Percentiles rank a stretch among this genome's conserved stretches.
Conservation (phyloP, 257 asterid species). For the Linderniella brevidens region DNA sequence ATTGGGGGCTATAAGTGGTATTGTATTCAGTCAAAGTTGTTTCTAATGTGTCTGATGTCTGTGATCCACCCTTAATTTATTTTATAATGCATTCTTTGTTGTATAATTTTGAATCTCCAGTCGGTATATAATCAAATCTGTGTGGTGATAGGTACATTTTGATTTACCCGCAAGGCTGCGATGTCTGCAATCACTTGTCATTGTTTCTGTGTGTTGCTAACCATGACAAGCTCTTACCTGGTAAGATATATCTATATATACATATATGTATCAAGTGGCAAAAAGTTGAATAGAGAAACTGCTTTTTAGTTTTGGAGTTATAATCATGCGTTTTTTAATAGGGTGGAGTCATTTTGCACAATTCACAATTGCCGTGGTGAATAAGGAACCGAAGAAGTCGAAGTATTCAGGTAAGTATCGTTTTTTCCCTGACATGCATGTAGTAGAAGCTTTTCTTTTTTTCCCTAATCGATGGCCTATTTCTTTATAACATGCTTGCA, state of each 20-base stretch:
- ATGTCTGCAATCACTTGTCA: constrained; percentile 86
- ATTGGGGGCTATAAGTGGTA: constrained; percentile 56
- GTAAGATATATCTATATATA: constrained; percentile 26
- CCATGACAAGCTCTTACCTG: constrained; percentile 96
- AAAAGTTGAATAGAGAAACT: background rate
- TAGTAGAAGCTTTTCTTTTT: background rate
- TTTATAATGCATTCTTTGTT: too few relatives aligned
- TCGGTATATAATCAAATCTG: background rate
- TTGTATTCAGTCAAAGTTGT: background rate
- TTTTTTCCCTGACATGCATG: background rate
- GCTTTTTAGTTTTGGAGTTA: background rate
- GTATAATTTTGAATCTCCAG: constrained; percentile 6
- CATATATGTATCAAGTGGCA: constrained; percentile 1
- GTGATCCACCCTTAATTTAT: too few relatives aligned
- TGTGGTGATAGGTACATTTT: constrained; percentile 49
- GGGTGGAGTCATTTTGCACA: constrained; percentile 99
- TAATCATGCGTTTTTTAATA: constrained; percentile 11
- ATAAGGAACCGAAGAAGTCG: constrained; percentile 83
- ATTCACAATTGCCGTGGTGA: constrained; percentile 88
- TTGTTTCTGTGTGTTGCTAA: constrained; percentile 90
- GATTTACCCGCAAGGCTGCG: constrained; percentile 93
- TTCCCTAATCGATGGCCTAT: constrained; percentile 2
- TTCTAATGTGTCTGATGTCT: too few relatives aligned
- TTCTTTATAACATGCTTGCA: constrained; percentile 14
- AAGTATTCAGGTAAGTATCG: constrained; percentile 63